phyloP scores from a whole-genome alignment of 2,329 filamentous ascomycete species.

The Pseudocercospora fuligena region DNA sequence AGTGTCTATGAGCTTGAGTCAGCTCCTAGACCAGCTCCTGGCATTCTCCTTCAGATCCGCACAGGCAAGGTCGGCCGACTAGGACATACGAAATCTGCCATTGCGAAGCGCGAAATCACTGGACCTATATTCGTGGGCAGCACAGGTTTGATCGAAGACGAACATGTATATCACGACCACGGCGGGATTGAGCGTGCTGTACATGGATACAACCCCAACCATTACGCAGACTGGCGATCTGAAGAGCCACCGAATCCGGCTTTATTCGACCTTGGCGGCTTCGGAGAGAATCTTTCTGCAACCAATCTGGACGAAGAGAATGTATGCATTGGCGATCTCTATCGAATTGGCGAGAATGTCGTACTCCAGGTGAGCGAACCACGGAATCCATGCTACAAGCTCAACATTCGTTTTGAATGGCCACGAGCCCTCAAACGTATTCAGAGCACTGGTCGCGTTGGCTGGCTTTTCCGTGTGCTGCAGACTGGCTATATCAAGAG shows the following conservation, averaged over 20 bases:
- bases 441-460: slow-evolving; percentile 20
- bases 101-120: slow-evolving; percentile 47
- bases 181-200: slow-evolving; percentile 66
- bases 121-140: slow-evolving; percentile 52
- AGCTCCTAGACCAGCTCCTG: slow-evolving; percentile 15
- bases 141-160: slow-evolving; percentile 60
- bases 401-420: slow-evolving; percentile 63
- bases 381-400: slow-evolving; percentile 67
- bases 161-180: slow-evolving; percentile 65
- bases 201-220: slow-evolving; percentile 61
- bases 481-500: slow-evolving; percentile 55
- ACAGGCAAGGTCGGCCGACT: slow-evolving; percentile 20
- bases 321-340: slow-evolving; percentile 65
- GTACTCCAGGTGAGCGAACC: slow-evolving; percentile 63
- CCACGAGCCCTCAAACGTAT: slow-evolving; percentile 18
- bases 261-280: slow-evolving; percentile 59
- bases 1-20: background rate
- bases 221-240: slow-evolving; percentile 60
- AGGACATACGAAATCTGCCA: slow-evolving; percentile 17
- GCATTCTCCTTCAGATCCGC: slow-evolving; percentile 21
- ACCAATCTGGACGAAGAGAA: slow-evolving; percentile 65
- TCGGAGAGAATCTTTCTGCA: slow-evolving; percentile 66
- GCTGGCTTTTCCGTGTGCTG: slow-evolving; percentile 26
- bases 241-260: slow-evolving; percentile 56
- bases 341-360: slow-evolving; percentile 53